Percentiles rank a stretch among this genome's conserved stretches.
Conservation (phyloP, 352 stramenopile species). For the Lagenidium sp. region DNA sequence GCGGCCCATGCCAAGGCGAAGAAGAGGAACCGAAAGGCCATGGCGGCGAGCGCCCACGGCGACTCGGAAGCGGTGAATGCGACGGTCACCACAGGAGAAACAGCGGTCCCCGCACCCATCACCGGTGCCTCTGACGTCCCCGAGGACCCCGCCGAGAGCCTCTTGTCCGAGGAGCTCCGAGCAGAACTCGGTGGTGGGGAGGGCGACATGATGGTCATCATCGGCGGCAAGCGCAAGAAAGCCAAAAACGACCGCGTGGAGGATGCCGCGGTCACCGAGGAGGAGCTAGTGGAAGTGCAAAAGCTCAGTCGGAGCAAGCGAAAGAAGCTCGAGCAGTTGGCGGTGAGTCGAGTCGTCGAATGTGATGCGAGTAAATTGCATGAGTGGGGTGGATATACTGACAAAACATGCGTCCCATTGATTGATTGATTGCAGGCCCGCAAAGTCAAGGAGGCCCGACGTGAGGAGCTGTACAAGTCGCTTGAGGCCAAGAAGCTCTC, state of each 20-base stretch:
- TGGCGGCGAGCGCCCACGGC: conserved; percentile 6
- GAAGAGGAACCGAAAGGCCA: conserved; percentile 43
- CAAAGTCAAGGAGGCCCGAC: conserved; percentile 71
- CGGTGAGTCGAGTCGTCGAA: conserved; percentile 18
- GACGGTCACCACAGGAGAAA: conserved; percentile 2
- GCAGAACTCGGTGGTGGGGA: conserved; percentile 53
- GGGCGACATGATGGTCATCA: conserved; percentile 52
- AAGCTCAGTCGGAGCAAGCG: conserved; percentile 78
- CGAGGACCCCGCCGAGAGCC: conserved; percentile 5
- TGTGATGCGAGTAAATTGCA: too few relatives aligned
- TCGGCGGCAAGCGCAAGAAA: conserved; percentile 35
- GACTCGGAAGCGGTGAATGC: conserved; percentile 6
- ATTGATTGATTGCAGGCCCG: conserved; percentile 15
- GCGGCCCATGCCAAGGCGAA: conserved; percentile 23
- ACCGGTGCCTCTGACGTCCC: conserved; percentile 1
- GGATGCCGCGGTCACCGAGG: conserved; percentile 31
- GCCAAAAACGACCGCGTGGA: conserved; percentile 35
- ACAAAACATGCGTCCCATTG: too few relatives aligned
- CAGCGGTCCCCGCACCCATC: not conserved
- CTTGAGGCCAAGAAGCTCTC: conserved; percentile 49
- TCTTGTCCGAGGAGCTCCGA: conserved; percentile 60
- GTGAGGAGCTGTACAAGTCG: conserved; percentile 75
- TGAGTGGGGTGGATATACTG: too few relatives aligned
- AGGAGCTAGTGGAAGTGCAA: conserved; percentile 49
- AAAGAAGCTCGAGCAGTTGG: conserved; percentile 72